phyloP scores from a whole-genome alignment of 768 basidiomycete genomes.

The Pleurotus giganteus region DNA sequence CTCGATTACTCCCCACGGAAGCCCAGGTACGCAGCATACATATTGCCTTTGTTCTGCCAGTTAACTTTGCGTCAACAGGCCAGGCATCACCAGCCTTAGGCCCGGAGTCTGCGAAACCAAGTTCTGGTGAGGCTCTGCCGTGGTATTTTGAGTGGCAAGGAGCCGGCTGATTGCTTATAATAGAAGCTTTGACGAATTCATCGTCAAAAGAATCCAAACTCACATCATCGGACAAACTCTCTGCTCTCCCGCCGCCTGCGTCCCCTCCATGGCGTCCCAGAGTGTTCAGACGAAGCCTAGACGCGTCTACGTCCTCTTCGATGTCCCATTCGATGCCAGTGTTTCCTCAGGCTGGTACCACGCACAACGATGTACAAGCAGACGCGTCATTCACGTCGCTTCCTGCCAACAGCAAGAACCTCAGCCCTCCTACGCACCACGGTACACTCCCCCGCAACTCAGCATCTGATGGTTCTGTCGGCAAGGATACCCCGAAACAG shows the following conservation, averaged over 20 bases:
- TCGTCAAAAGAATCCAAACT: constrained; percentile 43
- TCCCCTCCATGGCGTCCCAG: constrained; percentile 29
- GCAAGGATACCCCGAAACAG: constrained; percentile 45
- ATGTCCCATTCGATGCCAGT: constrained; percentile 27
- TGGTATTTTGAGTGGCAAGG: neutral
- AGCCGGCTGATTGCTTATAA: neutral
- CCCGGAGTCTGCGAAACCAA: neutral
- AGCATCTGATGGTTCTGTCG: constrained; percentile 35
- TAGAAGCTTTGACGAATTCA: constrained; percentile 13
- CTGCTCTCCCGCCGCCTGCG: constrained; percentile 32
- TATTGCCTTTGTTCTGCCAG: neutral
- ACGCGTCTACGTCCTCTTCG: constrained; percentile 40
- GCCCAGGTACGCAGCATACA: neutral
- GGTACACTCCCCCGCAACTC: constrained; percentile 19
- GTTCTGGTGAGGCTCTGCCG: neutral
- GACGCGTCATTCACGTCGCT: constrained; percentile 2
- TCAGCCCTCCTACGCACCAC: constrained; percentile 3
- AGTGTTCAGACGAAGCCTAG: constrained; percentile 37
- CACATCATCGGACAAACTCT: constrained; percentile 43
- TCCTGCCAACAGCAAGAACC: constrained; percentile 12
- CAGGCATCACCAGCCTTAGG: neutral
- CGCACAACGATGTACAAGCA: constrained; percentile 16
- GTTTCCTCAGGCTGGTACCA: constrained; percentile 7
- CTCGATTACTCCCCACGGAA: constrained; percentile 2
- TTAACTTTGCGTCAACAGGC: neutral